Conservation (phyloP, 306 rosid genomes). For the Alnus rubra region DNA sequence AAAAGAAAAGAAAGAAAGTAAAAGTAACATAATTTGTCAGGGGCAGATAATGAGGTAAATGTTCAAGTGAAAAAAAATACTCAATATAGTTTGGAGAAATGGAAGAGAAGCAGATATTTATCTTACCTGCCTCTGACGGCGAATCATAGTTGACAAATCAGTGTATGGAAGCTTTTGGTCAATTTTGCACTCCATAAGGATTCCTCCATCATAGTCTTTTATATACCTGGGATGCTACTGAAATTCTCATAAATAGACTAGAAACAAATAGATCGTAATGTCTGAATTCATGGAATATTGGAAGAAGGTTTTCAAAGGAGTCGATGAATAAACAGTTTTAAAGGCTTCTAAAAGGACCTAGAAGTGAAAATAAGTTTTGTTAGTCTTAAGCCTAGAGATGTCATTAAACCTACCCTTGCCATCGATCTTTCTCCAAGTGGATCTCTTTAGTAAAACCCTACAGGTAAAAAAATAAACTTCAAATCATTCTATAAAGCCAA, state of each 20-base stretch:
- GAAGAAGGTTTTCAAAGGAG: conserved; percentile 3
- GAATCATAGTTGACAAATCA: conserved; percentile 91
- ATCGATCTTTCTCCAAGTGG: conserved; percentile 88
- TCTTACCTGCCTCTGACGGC: conserved; percentile 87
- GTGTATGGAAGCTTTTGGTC: conserved; percentile 93
- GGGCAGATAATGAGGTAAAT: background rate
- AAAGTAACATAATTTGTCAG: background rate
- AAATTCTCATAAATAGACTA: conserved; percentile 14
- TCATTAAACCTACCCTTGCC: conserved; percentile 87
- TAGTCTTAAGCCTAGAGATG: conserved; percentile 23
- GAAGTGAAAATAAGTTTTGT: conserved; percentile 12
- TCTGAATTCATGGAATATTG: background rate
- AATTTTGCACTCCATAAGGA: conserved; percentile 96
- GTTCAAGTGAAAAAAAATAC: background rate
- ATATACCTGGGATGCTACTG: conserved; percentile 65
- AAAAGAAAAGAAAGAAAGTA: background rate
- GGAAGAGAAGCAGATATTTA: conserved; percentile 12
- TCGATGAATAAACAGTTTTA: background rate
- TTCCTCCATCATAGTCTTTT: conserved; percentile 97
- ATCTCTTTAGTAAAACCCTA: conserved; percentile 99
- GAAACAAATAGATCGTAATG: background rate
- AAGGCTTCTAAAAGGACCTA: conserved; percentile 17
- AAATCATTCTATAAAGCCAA: conserved; percentile 20
- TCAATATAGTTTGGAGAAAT: background rate
- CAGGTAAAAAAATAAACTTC: conserved; percentile 27